phyloP scores from a whole-genome alignment of 805 yeast genomes.

The Yarrowia porcina region DNA sequence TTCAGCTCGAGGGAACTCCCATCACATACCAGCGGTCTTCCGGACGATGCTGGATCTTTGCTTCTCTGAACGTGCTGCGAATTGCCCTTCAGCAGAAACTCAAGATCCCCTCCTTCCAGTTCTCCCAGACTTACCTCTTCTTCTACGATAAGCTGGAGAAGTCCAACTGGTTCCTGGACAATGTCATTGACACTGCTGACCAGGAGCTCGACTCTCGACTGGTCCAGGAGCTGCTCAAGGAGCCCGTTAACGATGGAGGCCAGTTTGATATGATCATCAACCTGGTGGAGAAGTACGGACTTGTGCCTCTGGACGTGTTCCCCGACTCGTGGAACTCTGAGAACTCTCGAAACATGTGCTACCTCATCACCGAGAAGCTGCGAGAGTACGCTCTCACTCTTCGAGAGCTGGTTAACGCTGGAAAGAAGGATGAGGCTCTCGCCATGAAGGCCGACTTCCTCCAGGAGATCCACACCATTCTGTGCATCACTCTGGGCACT shows the following conservation, averaged over 20 bases:
- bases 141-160: constrained; percentile 86
- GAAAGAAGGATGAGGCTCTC: constrained; percentile 39
- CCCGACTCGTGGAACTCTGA: constrained; percentile 67
- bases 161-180: constrained; percentile 75
- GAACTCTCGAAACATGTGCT: constrained; percentile 51
- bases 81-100: constrained; percentile 57
- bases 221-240: constrained; percentile 59
- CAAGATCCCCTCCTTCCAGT: constrained; percentile 63
- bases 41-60: constrained; percentile 90
- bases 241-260: constrained; percentile 81
- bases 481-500: constrained; percentile 67
- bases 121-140: constrained; percentile 75
- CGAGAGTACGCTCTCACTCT: constrained; percentile 74
- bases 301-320: constrained; percentile 68
- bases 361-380: constrained; percentile 62
- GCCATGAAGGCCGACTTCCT: constrained; percentile 49
- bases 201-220: constrained; percentile 68
- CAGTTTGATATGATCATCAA: constrained; percentile 83
- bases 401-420: constrained; percentile 49
- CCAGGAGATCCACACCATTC: constrained; percentile 59
- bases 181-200: constrained; percentile 63
- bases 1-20: constrained; percentile 56
- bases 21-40: constrained; percentile 69
- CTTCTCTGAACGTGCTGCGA: constrained; percentile 72
- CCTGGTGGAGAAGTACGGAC: constrained; percentile 73